A percentile compares a stretch with the other conserved stretches of the same genome.
Conservation (phyloP, 306 rosid species). For the Quercus gilva region DNA sequence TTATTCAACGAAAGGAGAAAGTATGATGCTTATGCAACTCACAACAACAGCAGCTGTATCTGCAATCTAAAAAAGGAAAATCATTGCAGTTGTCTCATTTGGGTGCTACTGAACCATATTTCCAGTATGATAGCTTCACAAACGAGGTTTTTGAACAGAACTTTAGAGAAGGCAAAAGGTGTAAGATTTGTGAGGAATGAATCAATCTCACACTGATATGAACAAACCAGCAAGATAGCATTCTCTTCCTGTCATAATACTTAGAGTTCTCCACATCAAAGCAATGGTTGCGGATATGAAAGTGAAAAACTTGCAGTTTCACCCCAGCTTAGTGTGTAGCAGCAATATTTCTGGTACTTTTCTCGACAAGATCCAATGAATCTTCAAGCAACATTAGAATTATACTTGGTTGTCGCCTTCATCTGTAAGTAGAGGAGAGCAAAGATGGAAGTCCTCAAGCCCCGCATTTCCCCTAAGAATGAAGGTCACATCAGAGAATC, state of each 20-base stretch:
- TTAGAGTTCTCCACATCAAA: not conserved
- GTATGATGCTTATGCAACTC: not conserved
- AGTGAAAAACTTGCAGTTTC: not conserved
- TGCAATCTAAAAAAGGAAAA: not conserved
- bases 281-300: not conserved
- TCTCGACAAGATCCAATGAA: not conserved
- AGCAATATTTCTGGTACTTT: not conserved
- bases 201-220: not conserved
- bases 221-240: not conserved
- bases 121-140: not conserved
- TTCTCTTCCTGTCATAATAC: not conserved
- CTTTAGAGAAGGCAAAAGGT: not conserved
- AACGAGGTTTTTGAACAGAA: not conserved
- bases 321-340: not conserved
- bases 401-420: not conserved
- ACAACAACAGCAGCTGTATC: not conserved
- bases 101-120: not conserved
- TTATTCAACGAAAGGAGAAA: not conserved
- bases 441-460: not conserved
- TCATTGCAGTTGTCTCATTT: not conserved
- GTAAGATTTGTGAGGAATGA: not conserved
- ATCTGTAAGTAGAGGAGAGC: not conserved
- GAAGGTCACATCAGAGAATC: not conserved
- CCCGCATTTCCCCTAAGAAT: constrained; percentile 13
- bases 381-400: not conserved